These are phyloP conservation scores for Zhuliangozyma blackwelliae DNA, from an alignment of 1,139 yeast species.

Conservation along the genomic window DNA sequence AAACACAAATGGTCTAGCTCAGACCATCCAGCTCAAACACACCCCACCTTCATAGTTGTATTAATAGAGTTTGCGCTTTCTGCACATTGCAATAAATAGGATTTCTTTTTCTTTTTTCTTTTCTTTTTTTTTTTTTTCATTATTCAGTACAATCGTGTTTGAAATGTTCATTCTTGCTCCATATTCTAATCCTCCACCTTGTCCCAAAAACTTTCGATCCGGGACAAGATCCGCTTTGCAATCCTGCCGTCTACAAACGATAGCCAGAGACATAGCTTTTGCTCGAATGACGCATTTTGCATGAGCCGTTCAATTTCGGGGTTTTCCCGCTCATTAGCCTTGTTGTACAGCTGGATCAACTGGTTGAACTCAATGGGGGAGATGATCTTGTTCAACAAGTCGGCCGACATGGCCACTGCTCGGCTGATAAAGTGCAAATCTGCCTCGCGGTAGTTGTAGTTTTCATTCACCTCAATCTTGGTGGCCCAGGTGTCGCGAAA, in stretches of 20 bases:
- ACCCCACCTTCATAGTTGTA: no score
- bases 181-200: conserved; percentile 1
- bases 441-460: conserved; percentile 34
- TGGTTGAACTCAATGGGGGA: conserved; percentile 24
- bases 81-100: no score
- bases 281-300: conserved; percentile 13
- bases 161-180: no score
- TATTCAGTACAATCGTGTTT: no score
- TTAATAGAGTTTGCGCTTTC: no score
- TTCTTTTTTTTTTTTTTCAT: no score
- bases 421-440: conserved; percentile 35
- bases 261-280: conserved; percentile 18
- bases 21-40: neutral
- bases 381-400: conserved; percentile 23
- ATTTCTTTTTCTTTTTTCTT: no score
- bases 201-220: conserved; percentile 22
- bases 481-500: conserved; percentile 43
- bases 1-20: neutral
- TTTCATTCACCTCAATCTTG: conserved; percentile 48
- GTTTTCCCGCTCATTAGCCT: conserved; percentile 6
- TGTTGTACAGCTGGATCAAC: conserved; percentile 10
- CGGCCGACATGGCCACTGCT: conserved; percentile 30
- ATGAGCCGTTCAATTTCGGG: conserved; percentile 11
- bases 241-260: conserved; percentile 9
- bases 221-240: conserved; percentile 8